Base-by-base conservation (phyloP, 106 monocot genomes). In the Xerophyta viscosa region DNA sequence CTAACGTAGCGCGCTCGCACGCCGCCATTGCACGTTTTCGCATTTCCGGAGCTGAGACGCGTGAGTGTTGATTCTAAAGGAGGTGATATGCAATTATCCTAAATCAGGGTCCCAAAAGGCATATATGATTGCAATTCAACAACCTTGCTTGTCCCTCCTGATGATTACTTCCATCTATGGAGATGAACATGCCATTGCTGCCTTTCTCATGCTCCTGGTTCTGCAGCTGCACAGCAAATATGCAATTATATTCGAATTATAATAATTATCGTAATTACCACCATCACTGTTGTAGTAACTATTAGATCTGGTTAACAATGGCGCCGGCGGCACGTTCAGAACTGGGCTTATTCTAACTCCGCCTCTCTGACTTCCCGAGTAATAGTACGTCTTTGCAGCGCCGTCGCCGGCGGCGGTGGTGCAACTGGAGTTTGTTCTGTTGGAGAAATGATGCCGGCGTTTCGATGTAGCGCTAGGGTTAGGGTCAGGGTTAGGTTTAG, bases 261-360 rank as follows among this genome's bases (percentile, higher is more conserved):
- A 25, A 51, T 2, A 14, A 27, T 26, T 57, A 14, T 14, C 27
- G 1, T 4, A 26, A 27, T 12, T 57, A 8, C 26, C 27, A 20
- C 15, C n/a, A 8, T 13, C 27, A 1, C 15, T 43, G n/a, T 12
- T 57, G 12, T 25, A 25, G 24, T 13, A 14, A 26, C 42, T 42
- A 42, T 15, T 27, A 23, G n/a, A 23, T 27, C 57, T 42, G 6
- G 41, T 20, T 23, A 57, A 24, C 2, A 6, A 11, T 11, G 25
- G 24, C 6, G 31, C 57, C 7, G 57, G 57, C 7, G 57, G 57
- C 57, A 57, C 57, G 42, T 57, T 57, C 5, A 57, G 39, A 14
- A 57, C 42, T 8, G 57, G 57, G n/a, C n/a, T 42, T 42, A 57
- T 57, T n/a, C 42, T 26, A 14, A 26, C 13, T 20, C 41, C 57